Percentiles rank a stretch among this genome's conserved stretches.
Conservation (phyloP, 768 basidiomycete genomes). For the Kondoa subrosea region DNA sequence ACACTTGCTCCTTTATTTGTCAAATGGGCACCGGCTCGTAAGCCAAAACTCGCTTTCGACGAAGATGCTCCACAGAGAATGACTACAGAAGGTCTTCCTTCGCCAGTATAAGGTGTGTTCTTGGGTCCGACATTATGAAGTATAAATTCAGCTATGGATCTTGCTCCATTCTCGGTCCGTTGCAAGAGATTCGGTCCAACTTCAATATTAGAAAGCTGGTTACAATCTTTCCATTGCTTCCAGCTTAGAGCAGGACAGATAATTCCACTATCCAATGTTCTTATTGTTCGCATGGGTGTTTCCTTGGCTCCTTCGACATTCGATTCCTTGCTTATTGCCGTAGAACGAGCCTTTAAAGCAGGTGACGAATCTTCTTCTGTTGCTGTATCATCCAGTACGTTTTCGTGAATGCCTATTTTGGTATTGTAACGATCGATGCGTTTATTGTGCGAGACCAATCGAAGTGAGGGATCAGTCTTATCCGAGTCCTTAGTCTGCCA, state of each 20-base stretch:
- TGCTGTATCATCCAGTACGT: constrained; percentile 10
- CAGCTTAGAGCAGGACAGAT: constrained; percentile 5
- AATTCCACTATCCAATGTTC: constrained; percentile 6
- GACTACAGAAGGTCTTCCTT: constrained; percentile 7
- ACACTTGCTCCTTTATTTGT: constrained; percentile 15
- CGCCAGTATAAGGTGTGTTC: not conserved
- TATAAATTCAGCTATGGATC: constrained; percentile 13
- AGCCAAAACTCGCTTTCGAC: constrained; percentile 12
- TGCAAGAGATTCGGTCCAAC: constrained; percentile 17
- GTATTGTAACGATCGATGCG: constrained; percentile 11
- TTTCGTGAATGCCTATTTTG: constrained; percentile 13
- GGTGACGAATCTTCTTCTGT: not conserved
- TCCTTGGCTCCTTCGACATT: not conserved
- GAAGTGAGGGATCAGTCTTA: constrained; percentile 22
- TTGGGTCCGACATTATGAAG: not conserved
- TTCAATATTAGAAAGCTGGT: constrained; percentile 15
- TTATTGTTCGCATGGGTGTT: not conserved
- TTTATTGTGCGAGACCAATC: constrained; percentile 25
- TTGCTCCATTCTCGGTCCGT: constrained; percentile 17
- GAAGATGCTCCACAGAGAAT: constrained; percentile 9
- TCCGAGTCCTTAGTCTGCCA: constrained; percentile 16
- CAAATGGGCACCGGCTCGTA: constrained; percentile 19
- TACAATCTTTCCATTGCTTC: constrained; percentile 15
- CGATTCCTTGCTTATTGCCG: not conserved
- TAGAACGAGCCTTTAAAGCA: not conserved